phyloP scores from a whole-genome alignment of 2,329 filamentous ascomycete species.

The Coleophoma cylindrospora region DNA sequence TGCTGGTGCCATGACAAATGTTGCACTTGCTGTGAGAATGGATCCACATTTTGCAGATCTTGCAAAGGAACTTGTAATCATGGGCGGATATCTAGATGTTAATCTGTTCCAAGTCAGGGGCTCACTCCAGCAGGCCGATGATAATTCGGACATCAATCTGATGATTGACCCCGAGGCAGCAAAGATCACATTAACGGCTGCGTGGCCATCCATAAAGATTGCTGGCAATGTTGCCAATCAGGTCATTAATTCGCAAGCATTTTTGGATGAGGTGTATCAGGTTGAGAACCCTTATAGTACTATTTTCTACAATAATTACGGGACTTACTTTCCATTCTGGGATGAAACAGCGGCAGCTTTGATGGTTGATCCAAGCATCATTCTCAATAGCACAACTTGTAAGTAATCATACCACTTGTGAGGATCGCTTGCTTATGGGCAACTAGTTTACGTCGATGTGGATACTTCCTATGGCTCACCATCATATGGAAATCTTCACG shows the following conservation, averaged over 20 bases:
- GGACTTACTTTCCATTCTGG: constrained; percentile 36
- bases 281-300: constrained; percentile 32
- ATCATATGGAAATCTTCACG: constrained; percentile 36
- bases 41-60: constrained; percentile 39
- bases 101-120: constrained; percentile 29
- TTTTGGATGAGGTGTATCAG: constrained; percentile 30
- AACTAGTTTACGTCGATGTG: constrained; percentile 34
- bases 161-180: constrained; percentile 45
- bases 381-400: constrained; percentile 30
- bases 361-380: constrained; percentile 31
- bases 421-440: background rate
- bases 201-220: constrained; percentile 39
- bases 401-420: constrained; percentile 4
- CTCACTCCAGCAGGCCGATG: constrained; percentile 19
- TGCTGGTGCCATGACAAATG: constrained; percentile 41
- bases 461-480: constrained; percentile 34
- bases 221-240: constrained; percentile 41
- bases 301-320: constrained; percentile 32
- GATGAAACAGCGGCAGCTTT: constrained; percentile 38
- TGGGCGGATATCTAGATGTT: constrained; percentile 44
- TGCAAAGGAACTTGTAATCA: constrained; percentile 41
- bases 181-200: constrained; percentile 42
- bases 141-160: constrained; percentile 37
- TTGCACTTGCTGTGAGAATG: constrained; percentile 40
- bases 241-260: constrained; percentile 33